Base-by-base conservation (phyloP, 805 yeast genomes). In the Ascoidea tarda region DNA sequence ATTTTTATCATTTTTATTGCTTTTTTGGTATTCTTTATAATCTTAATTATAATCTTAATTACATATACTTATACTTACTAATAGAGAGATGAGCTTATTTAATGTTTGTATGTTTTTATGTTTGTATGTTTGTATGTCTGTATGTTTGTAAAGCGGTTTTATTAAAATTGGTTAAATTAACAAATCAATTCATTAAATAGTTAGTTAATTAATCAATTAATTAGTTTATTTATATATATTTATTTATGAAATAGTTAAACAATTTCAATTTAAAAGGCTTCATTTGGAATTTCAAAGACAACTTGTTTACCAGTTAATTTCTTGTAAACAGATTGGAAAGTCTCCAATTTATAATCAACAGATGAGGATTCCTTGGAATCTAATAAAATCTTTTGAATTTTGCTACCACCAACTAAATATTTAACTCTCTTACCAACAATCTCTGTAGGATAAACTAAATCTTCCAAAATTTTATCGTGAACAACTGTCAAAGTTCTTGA, bases 291-390 rank as follows among this genome's bases (percentile, higher is more conserved):
- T 84, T 91, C 98, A 72, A 91, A 91, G 68, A 89, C 93, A 78
- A 93, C 96, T 78, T 90, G 95, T 84, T 93, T 91, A 79, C 99
- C 99, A 70, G 99, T 91, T 77, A 91, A 87, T 82, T 91, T 91
- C 78, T 78, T 78, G 95, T 91, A 91, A 71, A 91, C 90, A 66
- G 96, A 84, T 82, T 91, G 96, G 96, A 91, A 93, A 65, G 98
- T 88, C 76, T 91, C 98, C 74, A 91, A 85, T 82, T 93, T 93
- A 89, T 93, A 88, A 78, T 91, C 98, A 69, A 93, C 90, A 71
- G 88, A 81, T 68, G 89, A 83, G 65, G 95, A 85, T 75, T 91
- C 97, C 86, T 93, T 93, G 71, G 96, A 86, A 83, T 90, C 96
- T 71, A 91, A 85, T 76, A 88, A 83, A 63, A 91, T 91, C 82